Base-by-base conservation (phyloP, 2,329 filamentous ascomycete species). In the Ophiostoma fasciatum region DNA sequence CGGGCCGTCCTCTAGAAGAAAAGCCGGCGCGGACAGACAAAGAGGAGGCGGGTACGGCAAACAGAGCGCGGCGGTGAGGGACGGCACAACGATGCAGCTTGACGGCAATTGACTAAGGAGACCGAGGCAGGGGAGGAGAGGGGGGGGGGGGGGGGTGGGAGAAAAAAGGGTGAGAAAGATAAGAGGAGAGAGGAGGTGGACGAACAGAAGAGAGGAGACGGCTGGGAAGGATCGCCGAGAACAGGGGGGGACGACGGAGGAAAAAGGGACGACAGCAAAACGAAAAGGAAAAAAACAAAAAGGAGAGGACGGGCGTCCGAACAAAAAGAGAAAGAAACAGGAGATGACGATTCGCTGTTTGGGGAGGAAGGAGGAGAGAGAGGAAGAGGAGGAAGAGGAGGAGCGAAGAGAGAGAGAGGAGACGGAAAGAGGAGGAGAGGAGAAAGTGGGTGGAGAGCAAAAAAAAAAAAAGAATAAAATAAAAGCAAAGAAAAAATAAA, bases 221-320 rank as follows among this genome's bases (percentile, higher is more conserved):
- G n/a, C n/a, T n/a, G 15, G 33, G 26, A 34, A 25, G 33, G 15
- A 32, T 23, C 23, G 22, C 30, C 23, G 37, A 25, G 28, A 36
- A 32, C 18, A 37, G 35, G 29, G 34, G 21, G 31, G 26, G 33
- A 39, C 27, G 38, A 38, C 22, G 18, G 18, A 34, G 26, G 30
- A 33, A 25, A 42, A 30, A 44, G 38, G 31, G 39, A 33, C 28
- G 25, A 35, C 28, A 36, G 22, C 32, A 42, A 43, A 30, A 37
- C 31, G 47, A 48, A 45, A 48, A 51, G 45, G 49, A 40, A 42
- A 35, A 33, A 34, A 39, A 37, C 38, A 38, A 47, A 39, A 42
- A 40, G 36, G 33, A 42, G 41, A 39, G 22, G 27, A 33, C 37
- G 30, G 37, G 35, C 39, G 18, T 14, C 27, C 35, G 23, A 38